Conservation (phyloP, 257 asterid species). For the Ligustrum vulgare region DNA sequence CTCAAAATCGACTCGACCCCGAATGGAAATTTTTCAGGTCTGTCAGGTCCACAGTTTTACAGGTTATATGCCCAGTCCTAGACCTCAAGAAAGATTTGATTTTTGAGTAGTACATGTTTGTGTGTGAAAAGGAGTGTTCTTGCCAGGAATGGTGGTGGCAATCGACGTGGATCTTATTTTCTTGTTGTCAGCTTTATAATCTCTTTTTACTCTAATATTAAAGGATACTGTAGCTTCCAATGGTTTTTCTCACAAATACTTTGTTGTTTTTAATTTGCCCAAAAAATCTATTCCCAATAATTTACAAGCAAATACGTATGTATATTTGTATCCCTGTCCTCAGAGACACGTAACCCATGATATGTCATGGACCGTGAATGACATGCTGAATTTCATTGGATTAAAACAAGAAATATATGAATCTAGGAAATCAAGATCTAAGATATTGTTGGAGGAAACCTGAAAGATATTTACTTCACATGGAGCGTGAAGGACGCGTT, state of each 20-base stretch:
- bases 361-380: slow-evolving; percentile 31
- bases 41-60: too few relatives aligned
- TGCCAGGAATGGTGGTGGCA: slow-evolving; percentile 12
- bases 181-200: slow-evolving; percentile 54
- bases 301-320: neutral
- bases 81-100: slow-evolving; percentile 23
- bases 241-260: slow-evolving; percentile 14
- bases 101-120: slow-evolving; percentile 12
- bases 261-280: too few relatives aligned
- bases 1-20: too few relatives aligned
- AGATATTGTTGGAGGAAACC: slow-evolving; percentile 22
- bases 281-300: neutral
- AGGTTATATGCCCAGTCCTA: too few relatives aligned
- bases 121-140: neutral
- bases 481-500: slow-evolving; percentile 22
- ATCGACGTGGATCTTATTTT: slow-evolving; percentile 91
- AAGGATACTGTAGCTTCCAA: slow-evolving; percentile 30
- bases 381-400: slow-evolving; percentile 33
- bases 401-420: slow-evolving; percentile 31
- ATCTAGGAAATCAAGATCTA: slow-evolving; percentile 48
- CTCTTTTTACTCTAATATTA: slow-evolving; percentile 12
- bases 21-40: too few relatives aligned
- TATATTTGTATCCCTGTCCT: neutral
- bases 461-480: slow-evolving; percentile 8
- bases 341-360: neutral